These are phyloP conservation scores for Geosmithia putterillii DNA, from an alignment of 2,329 filamentous ascomycete genomes.

Conservation along the genomic window DNA sequence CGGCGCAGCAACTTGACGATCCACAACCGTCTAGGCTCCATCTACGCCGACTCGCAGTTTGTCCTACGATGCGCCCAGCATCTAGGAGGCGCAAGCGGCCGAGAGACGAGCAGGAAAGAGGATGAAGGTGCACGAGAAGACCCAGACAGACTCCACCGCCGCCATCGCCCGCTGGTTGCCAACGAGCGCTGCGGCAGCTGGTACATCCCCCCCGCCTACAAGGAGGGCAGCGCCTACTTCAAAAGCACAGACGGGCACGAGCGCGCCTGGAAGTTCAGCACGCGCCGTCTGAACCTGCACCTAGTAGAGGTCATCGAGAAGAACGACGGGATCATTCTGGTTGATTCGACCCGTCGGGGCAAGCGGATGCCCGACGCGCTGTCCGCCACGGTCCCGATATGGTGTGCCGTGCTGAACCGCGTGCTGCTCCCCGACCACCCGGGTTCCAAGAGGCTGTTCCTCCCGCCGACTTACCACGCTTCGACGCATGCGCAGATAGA, in stretches of 20 bases:
- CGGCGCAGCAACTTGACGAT: slow-evolving; percentile 68
- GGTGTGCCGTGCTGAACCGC: slow-evolving; percentile 79
- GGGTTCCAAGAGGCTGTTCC: slow-evolving; percentile 43
- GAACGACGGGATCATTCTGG: slow-evolving; percentile 66
- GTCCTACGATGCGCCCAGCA: slow-evolving; percentile 47
- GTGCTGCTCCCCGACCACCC: slow-evolving; percentile 54
- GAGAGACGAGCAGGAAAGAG: background rate
- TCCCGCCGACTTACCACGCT: slow-evolving; percentile 61
- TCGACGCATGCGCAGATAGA: slow-evolving; percentile 68
- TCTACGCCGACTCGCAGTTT: slow-evolving; percentile 65
- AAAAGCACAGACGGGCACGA: slow-evolving; percentile 96
- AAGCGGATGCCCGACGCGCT: slow-evolving; percentile 94
- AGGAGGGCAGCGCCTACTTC: slow-evolving; percentile 75
- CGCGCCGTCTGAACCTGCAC: slow-evolving; percentile 73
- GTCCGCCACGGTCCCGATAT: slow-evolving; percentile 86
- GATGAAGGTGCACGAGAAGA: slow-evolving; percentile 1
- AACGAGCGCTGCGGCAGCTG: slow-evolving; percentile 95
- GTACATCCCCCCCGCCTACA: slow-evolving; percentile 62
- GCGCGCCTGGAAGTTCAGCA: slow-evolving; percentile 83
- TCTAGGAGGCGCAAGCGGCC: slow-evolving; percentile 15
- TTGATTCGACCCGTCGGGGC: slow-evolving; percentile 85
- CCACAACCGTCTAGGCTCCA: slow-evolving; percentile 70
- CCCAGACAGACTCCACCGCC: slow-evolving; percentile 4
- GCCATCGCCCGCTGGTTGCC: slow-evolving; percentile 61
- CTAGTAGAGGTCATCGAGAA: slow-evolving; percentile 55